A percentile compares a stretch with the other conserved stretches of the same genome.
Conservation (phyloP, 2,329 filamentous ascomycete species). For the Fusarium odoratissimum region DNA sequence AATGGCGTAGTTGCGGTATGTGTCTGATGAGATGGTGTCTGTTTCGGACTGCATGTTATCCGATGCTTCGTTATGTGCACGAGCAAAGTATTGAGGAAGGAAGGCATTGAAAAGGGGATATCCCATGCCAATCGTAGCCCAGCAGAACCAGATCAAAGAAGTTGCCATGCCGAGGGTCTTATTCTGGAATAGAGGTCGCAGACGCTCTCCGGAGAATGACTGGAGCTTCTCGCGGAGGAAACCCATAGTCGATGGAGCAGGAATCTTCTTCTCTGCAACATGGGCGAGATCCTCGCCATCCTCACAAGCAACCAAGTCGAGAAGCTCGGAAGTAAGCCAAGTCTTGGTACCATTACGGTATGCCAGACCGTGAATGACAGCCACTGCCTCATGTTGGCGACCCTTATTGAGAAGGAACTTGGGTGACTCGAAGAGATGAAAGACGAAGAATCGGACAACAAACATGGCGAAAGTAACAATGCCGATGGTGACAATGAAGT, state of each 20-base stretch:
- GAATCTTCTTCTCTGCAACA: constrained; percentile 22
- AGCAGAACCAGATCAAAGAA: constrained; percentile 78
- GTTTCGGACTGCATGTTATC: constrained; percentile 48
- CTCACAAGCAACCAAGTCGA: constrained; percentile 65
- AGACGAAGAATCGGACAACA: constrained; percentile 79
- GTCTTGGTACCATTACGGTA: constrained; percentile 76
- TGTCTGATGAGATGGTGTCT: constrained; percentile 57
- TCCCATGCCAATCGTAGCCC: constrained; percentile 85
- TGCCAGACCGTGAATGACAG: constrained; percentile 82
- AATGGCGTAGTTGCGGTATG: constrained; percentile 86
- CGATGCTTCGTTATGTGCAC: constrained; percentile 57
- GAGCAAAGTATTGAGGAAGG: constrained; percentile 83
- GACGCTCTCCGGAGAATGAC: constrained; percentile 74
- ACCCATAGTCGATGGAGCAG: constrained; percentile 44
- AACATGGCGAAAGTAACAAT: constrained; percentile 82
- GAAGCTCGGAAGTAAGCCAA: constrained; percentile 79
- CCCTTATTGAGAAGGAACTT: constrained; percentile 84
- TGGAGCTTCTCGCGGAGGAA: constrained; percentile 69
- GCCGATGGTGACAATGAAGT: constrained; percentile 77
- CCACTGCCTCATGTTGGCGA: constrained; percentile 81
- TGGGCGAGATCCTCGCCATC: constrained; percentile 46
- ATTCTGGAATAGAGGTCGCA: constrained; percentile 72
- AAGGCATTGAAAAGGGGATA: constrained; percentile 93
- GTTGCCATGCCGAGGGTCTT: constrained; percentile 65
- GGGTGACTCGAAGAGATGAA: constrained; percentile 85